Base-by-base conservation (phyloP, 192 early-diverging fungal species). In the Coemansia sp. region DNA sequence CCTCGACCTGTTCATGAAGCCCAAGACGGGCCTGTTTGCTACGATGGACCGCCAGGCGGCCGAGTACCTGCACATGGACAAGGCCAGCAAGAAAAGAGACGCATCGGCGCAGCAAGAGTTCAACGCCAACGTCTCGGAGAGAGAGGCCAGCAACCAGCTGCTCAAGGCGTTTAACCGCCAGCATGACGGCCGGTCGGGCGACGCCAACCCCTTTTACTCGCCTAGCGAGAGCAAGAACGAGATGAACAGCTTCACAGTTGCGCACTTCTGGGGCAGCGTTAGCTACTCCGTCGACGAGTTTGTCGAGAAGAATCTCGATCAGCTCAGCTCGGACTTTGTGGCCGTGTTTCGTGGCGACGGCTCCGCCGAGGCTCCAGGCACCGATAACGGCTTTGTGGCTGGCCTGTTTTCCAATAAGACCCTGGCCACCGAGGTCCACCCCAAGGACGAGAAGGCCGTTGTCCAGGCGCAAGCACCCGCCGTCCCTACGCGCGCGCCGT, bases 221-320 rank as follows among this genome's bases (percentile, higher is more conserved):
- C 56, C 71, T 11, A 76, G 81, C 68, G 60, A 65, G 60, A 83
- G 76, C 76, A 83, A 83, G 56, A 83, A 83, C 67, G 76, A 78
- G 67, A 64, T 83, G 72, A 83, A 83, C 67, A 70, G 63, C 62
- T 83, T 83, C 32, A 60, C 65, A 1, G 61, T 83, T 32, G 29
- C 65, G 57, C 81, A 83, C 54, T 83, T 83, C 63, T 83, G 81
- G 81, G 76, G 76, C 65, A 62, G 59, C 56, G 73, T 75, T 60
- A 77, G 70, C 60, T 98, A 96, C 82, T 83, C 87, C 29, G 83
- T 96, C 69, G 88, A 90, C 60, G 94, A 96, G 61, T 96, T 90
- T 82, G 85, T 87, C 38, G 89, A 89, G 49, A 86, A 88, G 62
- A 94, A 98, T 71, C 81, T 86, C 17, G 93, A 96, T 64, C 86